Evolutionary conservation across 2,329 filamentous ascomycete species (phyloP).

Genomic region (Ophiostoma triangulosporum): DNA sequence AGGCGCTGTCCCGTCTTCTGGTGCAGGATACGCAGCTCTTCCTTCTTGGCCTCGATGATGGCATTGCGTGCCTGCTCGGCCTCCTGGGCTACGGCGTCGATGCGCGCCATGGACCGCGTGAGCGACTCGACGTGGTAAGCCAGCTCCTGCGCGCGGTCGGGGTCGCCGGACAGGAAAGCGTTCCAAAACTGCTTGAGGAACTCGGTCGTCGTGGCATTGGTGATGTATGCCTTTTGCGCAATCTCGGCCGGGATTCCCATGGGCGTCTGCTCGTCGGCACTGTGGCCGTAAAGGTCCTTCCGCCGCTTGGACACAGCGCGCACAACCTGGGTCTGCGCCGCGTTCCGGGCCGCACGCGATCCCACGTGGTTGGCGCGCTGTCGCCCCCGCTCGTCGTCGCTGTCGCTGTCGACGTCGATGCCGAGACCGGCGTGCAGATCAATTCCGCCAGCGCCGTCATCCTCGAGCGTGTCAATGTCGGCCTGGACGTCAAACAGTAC

Average conservation of each 20-base stretch:
- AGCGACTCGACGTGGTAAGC: slow-evolving; percentile 73
- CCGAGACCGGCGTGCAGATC: slow-evolving; percentile 53
- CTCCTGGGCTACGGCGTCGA: slow-evolving; percentile 64
- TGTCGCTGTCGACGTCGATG: slow-evolving; percentile 56
- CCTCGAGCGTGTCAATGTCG: slow-evolving; percentile 43
- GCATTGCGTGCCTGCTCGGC: slow-evolving; percentile 62
- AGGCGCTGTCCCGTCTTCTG: slow-evolving; percentile 62
- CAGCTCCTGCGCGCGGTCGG: slow-evolving; percentile 67
- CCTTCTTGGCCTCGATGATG: slow-evolving; percentile 52
- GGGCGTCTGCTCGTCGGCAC: slow-evolving; percentile 32
- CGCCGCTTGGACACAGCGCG: slow-evolving; percentile 49
- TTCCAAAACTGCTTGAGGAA: slow-evolving; percentile 98
- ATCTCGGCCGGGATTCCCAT: slow-evolving; percentile 45
- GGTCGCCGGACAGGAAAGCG: slow-evolving; percentile 77
- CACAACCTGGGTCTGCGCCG: slow-evolving; percentile 53
- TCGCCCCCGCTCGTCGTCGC: slow-evolving; percentile 27
- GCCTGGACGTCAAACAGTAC: slow-evolving; percentile 51
- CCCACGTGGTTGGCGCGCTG: slow-evolving; percentile 41
- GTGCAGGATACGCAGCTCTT: slow-evolving; percentile 56
- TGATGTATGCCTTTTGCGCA: slow-evolving; percentile 46
- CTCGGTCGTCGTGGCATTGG: slow-evolving; percentile 85
- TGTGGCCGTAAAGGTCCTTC: slow-evolving; percentile 40
- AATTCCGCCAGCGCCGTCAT: slow-evolving; percentile 35
- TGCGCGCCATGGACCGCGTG: slow-evolving; percentile 60
- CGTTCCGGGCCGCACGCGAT: slow-evolving; percentile 50